These are phyloP conservation scores for Mycena kentingensis DNA, from an alignment of 768 basidiomycete genomes.

Conservation along the genomic window DNA sequence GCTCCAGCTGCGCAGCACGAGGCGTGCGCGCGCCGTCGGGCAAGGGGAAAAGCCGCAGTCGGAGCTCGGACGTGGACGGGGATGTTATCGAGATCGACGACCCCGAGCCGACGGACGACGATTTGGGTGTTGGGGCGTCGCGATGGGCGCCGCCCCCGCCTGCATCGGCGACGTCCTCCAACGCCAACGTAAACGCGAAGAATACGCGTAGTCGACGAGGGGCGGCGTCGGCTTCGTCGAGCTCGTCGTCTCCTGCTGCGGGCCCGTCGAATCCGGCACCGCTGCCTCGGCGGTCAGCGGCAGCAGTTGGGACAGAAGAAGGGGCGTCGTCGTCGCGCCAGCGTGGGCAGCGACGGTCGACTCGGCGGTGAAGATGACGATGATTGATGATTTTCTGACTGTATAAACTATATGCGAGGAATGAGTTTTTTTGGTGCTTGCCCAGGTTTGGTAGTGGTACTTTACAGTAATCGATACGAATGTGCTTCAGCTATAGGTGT, in stretches of 20 bases:
- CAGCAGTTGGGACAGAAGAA: background rate
- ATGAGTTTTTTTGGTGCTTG: too few species aligned
- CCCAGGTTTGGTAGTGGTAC: too few species aligned
- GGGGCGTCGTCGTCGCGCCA: background rate
- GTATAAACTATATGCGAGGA: too few species aligned
- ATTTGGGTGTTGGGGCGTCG: constrained; percentile 35
- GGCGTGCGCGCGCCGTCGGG: too few species aligned
- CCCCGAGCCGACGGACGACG: constrained; percentile 18
- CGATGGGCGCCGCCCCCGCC: constrained; percentile 33
- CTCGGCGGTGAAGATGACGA: too few species aligned
- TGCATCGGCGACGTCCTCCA: background rate
- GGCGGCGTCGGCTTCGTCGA: background rate
- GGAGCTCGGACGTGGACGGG: constrained; percentile 21
- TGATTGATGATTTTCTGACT: too few species aligned
- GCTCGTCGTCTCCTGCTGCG: background rate
- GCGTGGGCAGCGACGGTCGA: background rate
- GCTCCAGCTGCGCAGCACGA: too few species aligned
- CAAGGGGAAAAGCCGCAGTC: too few species aligned
- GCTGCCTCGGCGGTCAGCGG: too few species aligned
- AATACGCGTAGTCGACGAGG: background rate
- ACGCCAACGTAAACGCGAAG: background rate
- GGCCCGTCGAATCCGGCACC: too few species aligned
- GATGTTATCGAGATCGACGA: constrained; percentile 2
- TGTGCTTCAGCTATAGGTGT: too few species aligned
- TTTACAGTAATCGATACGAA: too few species aligned